Base-by-base conservation (phyloP, 768 basidiomycete species). In the Serendipita sp. region DNA sequence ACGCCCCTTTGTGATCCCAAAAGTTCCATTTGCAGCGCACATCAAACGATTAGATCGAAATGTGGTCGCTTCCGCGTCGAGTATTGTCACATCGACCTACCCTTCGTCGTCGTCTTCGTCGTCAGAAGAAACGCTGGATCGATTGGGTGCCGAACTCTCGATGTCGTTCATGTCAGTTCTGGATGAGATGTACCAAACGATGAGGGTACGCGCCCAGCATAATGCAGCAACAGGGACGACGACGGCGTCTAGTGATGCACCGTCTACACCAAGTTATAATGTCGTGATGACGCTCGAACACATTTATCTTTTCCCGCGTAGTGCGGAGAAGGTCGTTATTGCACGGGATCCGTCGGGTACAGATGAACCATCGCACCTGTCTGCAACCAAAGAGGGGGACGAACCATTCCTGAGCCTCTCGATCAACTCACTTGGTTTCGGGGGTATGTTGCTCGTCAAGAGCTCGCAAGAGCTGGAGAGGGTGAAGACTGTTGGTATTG, bases 391-490 rank as follows among this genome's bases (percentile, higher is more conserved):
- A 24, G 10, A 3, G 35, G 41, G 0, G 4, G 51, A 15, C 34
- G 10, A 65, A 3, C 15, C 63, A n/a, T 10, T 65, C 34, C 46
- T 30, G 54, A 66, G 73, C 64, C 70, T 97, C 32, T 82, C 83
- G 69, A 78, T 97, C 47, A 96, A 97, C 73, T 81, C 94, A 51
- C 79, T 96, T 56, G 94, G 90, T 13, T 96, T 87, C 72, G 88
- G 91, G 4, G 94, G 94, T 0, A 83, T 90, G 85, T 69, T 96
- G 67, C 81, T 96, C 64, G 91, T 89, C 30, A 91, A 88, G 77
- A 91, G 86, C 67, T 82, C 87, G 64, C 78, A 78, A 18, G 91
- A 94, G 74, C 72, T 91, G 60, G 82, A 84, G 64, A 81, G 79
- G 1, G 79, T 96, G 46, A 82, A 82, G 73, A 73, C 75, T 65